These are phyloP conservation scores for Helminthosporium solani DNA, from an alignment of 2,329 filamentous ascomycete genomes.

Conservation along the genomic window DNA sequence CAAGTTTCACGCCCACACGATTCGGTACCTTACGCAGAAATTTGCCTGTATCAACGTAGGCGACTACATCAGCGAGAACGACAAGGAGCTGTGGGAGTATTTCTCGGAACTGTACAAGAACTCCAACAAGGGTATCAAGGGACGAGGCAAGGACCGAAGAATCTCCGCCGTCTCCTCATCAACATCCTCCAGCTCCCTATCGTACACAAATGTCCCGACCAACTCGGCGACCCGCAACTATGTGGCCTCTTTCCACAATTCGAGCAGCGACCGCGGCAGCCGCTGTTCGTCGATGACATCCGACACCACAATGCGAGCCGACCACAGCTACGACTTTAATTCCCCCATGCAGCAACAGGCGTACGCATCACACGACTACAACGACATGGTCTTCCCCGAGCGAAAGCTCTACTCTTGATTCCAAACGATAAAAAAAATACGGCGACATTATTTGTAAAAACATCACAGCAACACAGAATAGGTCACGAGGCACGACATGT, in stretches of 20 bases:
- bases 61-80: slow-evolving; percentile 64
- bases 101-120: slow-evolving; percentile 92
- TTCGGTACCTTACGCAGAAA: slow-evolving; percentile 67
- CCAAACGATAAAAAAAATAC: not conserved
- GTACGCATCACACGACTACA: not conserved
- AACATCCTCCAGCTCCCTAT: slow-evolving; percentile 25
- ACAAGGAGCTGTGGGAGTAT: slow-evolving; percentile 80
- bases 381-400: slow-evolving; percentile 7
- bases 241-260: slow-evolving; percentile 24
- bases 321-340: slow-evolving; percentile 36
- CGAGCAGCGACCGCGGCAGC: slow-evolving; percentile 37
- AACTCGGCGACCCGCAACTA: slow-evolving; percentile 24
- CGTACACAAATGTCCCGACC: slow-evolving; percentile 24
- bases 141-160: slow-evolving; percentile 80
- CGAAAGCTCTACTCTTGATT: slow-evolving; percentile 3
- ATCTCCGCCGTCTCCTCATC: slow-evolving; percentile 49
- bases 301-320: slow-evolving; percentile 26
- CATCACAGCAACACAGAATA: not conserved
- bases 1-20: slow-evolving; percentile 79
- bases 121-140: slow-evolving; percentile 97
- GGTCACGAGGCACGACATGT: not conserved
- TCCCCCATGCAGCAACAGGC: not conserved
- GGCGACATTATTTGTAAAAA: slow-evolving; percentile 1
- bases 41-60: slow-evolving; percentile 65
- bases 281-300: slow-evolving; percentile 38